Conservation (phyloP, 2,329 filamentous ascomycete species). For the Fusarium temperatum region DNA sequence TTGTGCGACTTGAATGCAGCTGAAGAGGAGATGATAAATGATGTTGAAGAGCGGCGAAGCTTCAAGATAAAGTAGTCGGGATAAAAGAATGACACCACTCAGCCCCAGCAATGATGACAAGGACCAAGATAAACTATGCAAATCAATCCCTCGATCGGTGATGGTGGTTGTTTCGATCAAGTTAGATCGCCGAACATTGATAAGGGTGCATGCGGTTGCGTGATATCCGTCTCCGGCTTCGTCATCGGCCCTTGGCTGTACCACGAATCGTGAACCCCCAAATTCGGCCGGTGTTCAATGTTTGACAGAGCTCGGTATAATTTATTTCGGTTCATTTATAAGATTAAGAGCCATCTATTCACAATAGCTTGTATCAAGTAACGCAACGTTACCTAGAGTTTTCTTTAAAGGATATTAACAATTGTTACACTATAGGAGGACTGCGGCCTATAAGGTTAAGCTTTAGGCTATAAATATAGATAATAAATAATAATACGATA, state of each 20-base stretch:
- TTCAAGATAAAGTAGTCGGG: background rate
- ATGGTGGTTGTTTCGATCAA: background rate
- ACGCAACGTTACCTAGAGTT: background rate
- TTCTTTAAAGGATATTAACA: background rate
- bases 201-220: background rate
- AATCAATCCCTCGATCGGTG: background rate
- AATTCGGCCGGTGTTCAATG: background rate
- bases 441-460: too few species aligned
- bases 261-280: background rate
- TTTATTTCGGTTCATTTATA: background rate
- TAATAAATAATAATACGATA: too few species aligned
- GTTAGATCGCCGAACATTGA: background rate
- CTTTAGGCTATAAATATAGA: too few species aligned
- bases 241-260: background rate
- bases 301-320: background rate
- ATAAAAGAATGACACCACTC: background rate
- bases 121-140: background rate
- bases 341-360: rapidly evolving
- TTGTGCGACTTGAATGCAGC: background rate
- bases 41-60: background rate
- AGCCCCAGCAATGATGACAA: background rate
- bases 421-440: too few species aligned
- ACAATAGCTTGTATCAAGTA: background rate
- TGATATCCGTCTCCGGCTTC: background rate
- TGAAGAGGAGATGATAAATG: background rate